phyloP scores from a whole-genome alignment of 345 rosid species.

The Boechera stricta region DNA sequence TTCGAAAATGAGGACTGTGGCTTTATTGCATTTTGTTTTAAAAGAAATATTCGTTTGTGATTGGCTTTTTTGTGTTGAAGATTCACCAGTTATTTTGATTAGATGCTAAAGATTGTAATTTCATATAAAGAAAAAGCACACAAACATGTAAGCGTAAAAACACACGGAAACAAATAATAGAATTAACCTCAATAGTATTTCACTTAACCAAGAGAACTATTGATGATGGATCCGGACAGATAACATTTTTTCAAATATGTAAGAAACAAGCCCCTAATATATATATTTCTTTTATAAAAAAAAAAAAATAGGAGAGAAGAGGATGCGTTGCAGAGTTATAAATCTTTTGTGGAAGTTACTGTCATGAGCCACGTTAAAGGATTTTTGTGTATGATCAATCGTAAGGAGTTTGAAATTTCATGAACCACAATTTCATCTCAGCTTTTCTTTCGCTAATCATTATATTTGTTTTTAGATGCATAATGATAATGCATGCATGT shows the following conservation, averaged over 20 bases:
- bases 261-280: conserved; percentile 4
- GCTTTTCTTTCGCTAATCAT: conserved; percentile 19
- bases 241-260: not conserved
- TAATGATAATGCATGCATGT: conserved; percentile 43
- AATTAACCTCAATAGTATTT: not conserved
- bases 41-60: not conserved
- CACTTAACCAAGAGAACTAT: conserved; percentile 3
- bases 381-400: not conserved
- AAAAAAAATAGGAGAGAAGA: not conserved
- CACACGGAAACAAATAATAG: not conserved
- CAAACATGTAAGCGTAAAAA: conserved; percentile 14
- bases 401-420: conserved; percentile 8
- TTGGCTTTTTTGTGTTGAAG: not conserved
- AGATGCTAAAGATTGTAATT: not conserved
- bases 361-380: not conserved
- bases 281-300: not conserved
- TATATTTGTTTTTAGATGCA: conserved; percentile 10
- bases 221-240: not conserved
- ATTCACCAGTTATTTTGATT: not conserved
- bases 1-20: not conserved
- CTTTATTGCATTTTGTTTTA: not conserved
- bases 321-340: conserved; percentile 7
- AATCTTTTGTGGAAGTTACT: not conserved
- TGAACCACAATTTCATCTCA: conserved; percentile 17
- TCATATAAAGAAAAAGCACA: conserved; percentile 4